phyloP scores from a whole-genome alignment of 176 grass and related monocot species.

The Ensete ventricosum region DNA sequence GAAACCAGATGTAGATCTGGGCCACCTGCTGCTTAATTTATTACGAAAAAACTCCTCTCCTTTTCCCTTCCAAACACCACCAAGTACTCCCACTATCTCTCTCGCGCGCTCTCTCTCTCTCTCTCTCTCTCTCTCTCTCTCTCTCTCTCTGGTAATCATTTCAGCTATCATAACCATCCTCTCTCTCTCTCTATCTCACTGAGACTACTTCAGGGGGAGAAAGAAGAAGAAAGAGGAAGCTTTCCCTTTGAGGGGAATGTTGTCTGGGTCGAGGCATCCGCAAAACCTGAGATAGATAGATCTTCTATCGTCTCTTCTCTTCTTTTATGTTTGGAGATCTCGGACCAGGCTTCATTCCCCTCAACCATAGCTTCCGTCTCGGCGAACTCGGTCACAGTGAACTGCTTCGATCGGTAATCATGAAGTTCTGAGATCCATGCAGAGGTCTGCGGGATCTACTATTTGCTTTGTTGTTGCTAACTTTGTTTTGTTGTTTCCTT shows the following conservation, averaged over 20 bases:
- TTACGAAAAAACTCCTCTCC: neutral
- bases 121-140: neutral
- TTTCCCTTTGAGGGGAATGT: conserved; percentile 91
- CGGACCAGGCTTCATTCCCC: conserved; percentile 99
- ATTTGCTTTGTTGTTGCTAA: too few species aligned
- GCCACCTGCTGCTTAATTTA: conserved; percentile 1
- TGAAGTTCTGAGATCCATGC: too few species aligned
- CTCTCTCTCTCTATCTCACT: neutral
- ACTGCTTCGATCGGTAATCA: too few species aligned
- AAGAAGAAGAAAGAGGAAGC: conserved; percentile 33
- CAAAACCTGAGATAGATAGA: neutral
- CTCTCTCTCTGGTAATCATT: neutral
- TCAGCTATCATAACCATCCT: neutral
- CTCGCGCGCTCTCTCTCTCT: too few species aligned
- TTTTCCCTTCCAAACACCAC: neutral
- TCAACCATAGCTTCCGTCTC: conserved; percentile 52
- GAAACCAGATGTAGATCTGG: neutral
- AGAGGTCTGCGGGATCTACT: too few species aligned
- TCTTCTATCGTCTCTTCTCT: neutral
- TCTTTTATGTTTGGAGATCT: conserved; percentile 21
- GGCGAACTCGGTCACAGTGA: too few species aligned
- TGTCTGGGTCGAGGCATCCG: conserved; percentile 82
- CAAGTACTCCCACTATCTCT: neutral
- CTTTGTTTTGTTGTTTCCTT: too few species aligned
- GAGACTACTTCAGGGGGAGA: neutral